Base-by-base conservation (phyloP, 2,329 filamentous ascomycete species). In the Penicillium janthinellum region DNA sequence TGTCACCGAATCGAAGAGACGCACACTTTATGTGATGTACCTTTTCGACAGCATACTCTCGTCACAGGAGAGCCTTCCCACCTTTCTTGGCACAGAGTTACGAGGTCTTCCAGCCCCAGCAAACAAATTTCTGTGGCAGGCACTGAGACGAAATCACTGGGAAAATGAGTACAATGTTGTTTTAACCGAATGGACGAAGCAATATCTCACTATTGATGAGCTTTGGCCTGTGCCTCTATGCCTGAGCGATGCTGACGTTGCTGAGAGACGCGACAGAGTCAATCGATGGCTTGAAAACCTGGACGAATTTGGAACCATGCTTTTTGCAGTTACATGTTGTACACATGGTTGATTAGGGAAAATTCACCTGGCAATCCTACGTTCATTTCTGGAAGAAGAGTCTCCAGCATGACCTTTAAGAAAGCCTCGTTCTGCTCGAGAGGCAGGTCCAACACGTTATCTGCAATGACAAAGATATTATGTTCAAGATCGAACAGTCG, bases 291-390 rank as follows among this genome's bases (percentile, higher is more conserved):
- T 85, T 15, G 79, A 83, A 51, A 70, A 72, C 25, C 65, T 84
- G 1, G 83, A 85, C 64, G 82, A 82, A 53, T 84, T 79, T 68
- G 82, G 83, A 0, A 82, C 76, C 1, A 82, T 84, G 80, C 60
- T 85, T 0, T 84, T 81, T 58, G 76, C 82, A 0, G 79, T 83
- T 0, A 81, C 79, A 0, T 77, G 75, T 45, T 79, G 75, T 51
- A 83, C 80, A 0, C 79, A 83, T 64, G 77, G 62, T 2, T 45
- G 42, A 45, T 25, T 28, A 15, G 12, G 42, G 22, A n/a, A 25
- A 3, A 8, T 15, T 8, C 28, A 31, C 6, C 28, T 31, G 28
- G 5, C 4, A 15, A 20, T 14, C 10, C 11, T 11, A 44, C 17
- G 1, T 25, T 44, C 41, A 44, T 22, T 25, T 22, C 6, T 2